A percentile compares a stretch with the other conserved stretches of the same genome.
These are phyloP conservation scores for Wickerhamomyces tratensis DNA, from an alignment of 805 yeast species.

Conservation along the genomic window DNA sequence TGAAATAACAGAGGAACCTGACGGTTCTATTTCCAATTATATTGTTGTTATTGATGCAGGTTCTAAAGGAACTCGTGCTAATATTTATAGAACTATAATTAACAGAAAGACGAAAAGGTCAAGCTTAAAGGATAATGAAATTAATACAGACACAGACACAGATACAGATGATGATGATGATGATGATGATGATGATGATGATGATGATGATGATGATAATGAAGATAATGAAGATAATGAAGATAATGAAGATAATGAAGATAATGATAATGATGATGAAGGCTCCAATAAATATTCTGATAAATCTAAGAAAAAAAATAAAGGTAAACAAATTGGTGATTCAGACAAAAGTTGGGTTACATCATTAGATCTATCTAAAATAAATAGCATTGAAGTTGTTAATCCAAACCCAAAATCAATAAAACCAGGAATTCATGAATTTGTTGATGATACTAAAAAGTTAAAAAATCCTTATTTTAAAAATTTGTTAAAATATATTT, in stretches of 20 bases:
- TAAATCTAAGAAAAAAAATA: slow-evolving; percentile 2
- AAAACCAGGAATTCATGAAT: slow-evolving; percentile 49
- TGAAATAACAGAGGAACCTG: neutral
- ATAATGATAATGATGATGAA: slow-evolving; percentile 4
- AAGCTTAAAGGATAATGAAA: too few species aligned
- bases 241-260: neutral
- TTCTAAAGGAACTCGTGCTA: slow-evolving; percentile 55
- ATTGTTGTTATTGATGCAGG: slow-evolving; percentile 58
- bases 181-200: slow-evolving; percentile 3
- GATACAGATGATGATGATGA: slow-evolving; percentile 5
- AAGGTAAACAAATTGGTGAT: too few species aligned
- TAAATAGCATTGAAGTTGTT: slow-evolving; percentile 32
- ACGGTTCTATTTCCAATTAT: slow-evolving; percentile 24
- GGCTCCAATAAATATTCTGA: slow-evolving; percentile 7
- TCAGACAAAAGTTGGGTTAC: too few species aligned
- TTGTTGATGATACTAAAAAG: slow-evolving; percentile 35
- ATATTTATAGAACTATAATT: slow-evolving; percentile 29
- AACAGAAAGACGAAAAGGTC: too few species aligned
- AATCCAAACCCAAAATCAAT: slow-evolving; percentile 24
- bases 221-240: slow-evolving; percentile 1
- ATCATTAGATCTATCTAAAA: neutral
- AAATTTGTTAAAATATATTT: slow-evolving; percentile 36
- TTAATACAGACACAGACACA: too few species aligned
- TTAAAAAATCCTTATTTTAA: slow-evolving; percentile 44
- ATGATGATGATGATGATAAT: slow-evolving; percentile 4